Base-by-base conservation (phyloP, 495 filamentous ascomycete species). In the Penicillium arizonense region DNA sequence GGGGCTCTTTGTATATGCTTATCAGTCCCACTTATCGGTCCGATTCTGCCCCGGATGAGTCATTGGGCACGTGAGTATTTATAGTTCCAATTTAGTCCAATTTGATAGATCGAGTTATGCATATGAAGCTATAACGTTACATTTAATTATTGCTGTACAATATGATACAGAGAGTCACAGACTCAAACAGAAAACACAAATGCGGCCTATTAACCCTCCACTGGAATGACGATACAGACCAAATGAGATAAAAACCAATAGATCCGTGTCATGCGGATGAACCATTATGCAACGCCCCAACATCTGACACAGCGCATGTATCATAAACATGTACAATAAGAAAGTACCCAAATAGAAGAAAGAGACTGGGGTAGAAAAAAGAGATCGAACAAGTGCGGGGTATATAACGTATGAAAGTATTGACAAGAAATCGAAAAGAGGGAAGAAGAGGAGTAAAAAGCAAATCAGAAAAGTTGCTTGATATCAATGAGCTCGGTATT, bases 401-500 rank as follows among this genome's bases (percentile, higher is more conserved):
- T 67, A 67, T 68, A 66, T 60, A 57, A 56, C 62, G 59, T 54
- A 45, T 12, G 18, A 42, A 21, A 44, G 16, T 16, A 41, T 45
- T 26, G 30, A 44, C 48, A 47, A 39, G 45, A 55, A 34, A 57
- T n/a, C 20, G 34, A 37, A 49, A 26, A 47, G 16, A 46, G 43
- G 21, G 36, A 26, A 32, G 35, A 50, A 18, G 14, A 44, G 20
- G 40, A 46, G 37, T 40, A 13, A 39, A 48, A 46, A 45, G 38
- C 41, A 16, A 18, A 23, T 70, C 60, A 76, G 38, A 78, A 76
- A 28, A 78, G 71, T 44, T 65, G 67, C 44, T 67, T 66, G 12
- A 68, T 41, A 28, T 71, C 62, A 50, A 77, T 68, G 42, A 73
- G 57, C 30, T 76, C 70, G n/a, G 65, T 46, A 28, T 69, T 70